Evolutionary conservation across 495 filamentous ascomycete species (phyloP).

Genomic region (Annulohypoxylon bovei): DNA sequence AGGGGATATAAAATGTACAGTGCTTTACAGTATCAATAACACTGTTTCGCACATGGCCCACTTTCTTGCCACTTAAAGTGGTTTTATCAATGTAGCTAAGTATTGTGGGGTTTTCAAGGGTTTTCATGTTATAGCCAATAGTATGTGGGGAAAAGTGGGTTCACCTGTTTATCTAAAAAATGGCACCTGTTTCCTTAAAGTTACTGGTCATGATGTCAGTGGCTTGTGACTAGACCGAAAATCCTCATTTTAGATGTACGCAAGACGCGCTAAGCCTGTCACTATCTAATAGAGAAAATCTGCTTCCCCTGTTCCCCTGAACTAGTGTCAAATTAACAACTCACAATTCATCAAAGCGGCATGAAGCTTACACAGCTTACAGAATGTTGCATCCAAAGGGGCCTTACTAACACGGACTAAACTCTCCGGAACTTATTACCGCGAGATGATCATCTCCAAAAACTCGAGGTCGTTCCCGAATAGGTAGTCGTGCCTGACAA

Average conservation of each 20-base stretch:
- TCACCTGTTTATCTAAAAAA: no score
- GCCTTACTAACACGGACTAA: slow-evolving; percentile 8
- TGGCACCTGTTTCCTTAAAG: no score
- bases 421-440: slow-evolving; percentile 18
- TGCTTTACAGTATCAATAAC: no score
- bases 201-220: slow-evolving; percentile 36
- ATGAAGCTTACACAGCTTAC: neutral
- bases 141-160: no score
- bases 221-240: slow-evolving; percentile 29
- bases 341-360: slow-evolving; percentile 7
- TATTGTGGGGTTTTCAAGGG: no score
- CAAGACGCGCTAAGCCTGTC: slow-evolving; percentile 10
- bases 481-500: slow-evolving; percentile 35
- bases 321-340: slow-evolving; percentile 26
- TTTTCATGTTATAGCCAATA: no score
- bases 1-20: no score
- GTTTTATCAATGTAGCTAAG: no score
- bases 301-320: slow-evolving; percentile 24
- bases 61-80: no score
- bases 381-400: neutral
- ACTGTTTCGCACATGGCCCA: no score
- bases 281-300: slow-evolving; percentile 17
- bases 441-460: slow-evolving; percentile 2
- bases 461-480: neutral
- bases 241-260: slow-evolving; percentile 35